Percentiles rank a stretch among this genome's conserved stretches.
These are phyloP conservation scores for Chlorociboria aeruginascens DNA, from an alignment of 495 filamentous ascomycete genomes.

Conservation along the genomic window DNA sequence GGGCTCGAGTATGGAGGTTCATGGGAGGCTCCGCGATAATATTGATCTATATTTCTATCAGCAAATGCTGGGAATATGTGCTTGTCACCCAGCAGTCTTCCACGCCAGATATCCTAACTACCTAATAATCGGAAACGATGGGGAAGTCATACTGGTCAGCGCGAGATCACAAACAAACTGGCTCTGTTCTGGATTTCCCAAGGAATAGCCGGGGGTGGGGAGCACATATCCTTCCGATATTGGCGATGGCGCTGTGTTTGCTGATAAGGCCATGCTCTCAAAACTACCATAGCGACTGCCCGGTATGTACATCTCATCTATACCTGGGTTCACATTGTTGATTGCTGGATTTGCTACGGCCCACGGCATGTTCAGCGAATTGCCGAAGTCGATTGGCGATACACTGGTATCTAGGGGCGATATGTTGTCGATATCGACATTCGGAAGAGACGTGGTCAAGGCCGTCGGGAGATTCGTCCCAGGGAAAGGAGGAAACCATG, in stretches of 20 bases:
- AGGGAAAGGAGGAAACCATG: too few species aligned
- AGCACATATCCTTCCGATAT: slow-evolving; percentile 4
- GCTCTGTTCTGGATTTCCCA: background rate
- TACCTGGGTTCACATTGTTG: background rate
- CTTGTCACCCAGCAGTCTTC: too few species aligned
- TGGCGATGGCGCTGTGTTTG: slow-evolving; percentile 2
- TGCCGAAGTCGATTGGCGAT: background rate
- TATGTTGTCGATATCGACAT: background rate
- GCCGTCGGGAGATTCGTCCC: too few species aligned
- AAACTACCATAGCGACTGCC: slow-evolving; percentile 9
- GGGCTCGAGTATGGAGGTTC: too few species aligned
- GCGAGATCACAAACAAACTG: slow-evolving; percentile 1
- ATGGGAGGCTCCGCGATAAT: too few species aligned
- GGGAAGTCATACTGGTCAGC: slow-evolving; percentile 1
- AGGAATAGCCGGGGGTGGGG: background rate
- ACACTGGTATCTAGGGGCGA: slow-evolving; percentile 1
- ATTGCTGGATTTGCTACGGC: background rate
- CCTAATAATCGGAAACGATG: too few species aligned
- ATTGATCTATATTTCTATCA: too few species aligned
- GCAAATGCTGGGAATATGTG: too few species aligned
- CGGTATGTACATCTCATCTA: slow-evolving; percentile 1
- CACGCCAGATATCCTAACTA: too few species aligned
- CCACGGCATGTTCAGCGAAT: slow-evolving; percentile 5
- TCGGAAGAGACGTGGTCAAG: too few species aligned
- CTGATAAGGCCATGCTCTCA: slow-evolving; percentile 1